A percentile compares a stretch with the other conserved stretches of the same genome.
These are phyloP conservation scores for Heracleum sosnowskyi DNA, from an alignment of 129 eudicot species.

Conservation along the genomic window DNA sequence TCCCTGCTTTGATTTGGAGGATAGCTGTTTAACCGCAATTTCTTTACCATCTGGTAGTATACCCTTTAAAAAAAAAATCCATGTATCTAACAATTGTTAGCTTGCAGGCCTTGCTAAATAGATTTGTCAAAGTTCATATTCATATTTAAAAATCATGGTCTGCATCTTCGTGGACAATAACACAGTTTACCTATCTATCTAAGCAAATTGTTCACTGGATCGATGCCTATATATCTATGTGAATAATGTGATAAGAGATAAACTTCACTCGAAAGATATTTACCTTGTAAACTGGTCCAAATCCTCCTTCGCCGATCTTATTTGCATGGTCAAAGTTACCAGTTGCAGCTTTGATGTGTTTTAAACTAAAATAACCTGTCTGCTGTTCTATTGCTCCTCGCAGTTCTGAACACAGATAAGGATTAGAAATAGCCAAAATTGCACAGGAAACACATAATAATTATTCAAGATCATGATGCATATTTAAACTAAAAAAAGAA, in stretches of 20 bases:
- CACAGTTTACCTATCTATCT: too few relatives aligned
- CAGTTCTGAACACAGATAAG: conserved; percentile 39
- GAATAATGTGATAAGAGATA: not conserved
- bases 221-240: not conserved
- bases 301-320: conserved; percentile 93
- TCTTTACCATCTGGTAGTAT: conserved; percentile 59
- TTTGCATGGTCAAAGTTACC: conserved; percentile 58
- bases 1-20: conserved; percentile 86
- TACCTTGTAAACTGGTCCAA: conserved; percentile 92
- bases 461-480: not conserved
- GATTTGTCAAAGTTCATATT: not conserved
- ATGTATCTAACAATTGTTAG: not conserved
- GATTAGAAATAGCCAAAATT: not conserved
- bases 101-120: not conserved
- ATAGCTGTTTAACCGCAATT: conserved; percentile 86
- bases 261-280: not conserved
- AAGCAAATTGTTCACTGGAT: not conserved
- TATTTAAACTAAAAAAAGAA: not conserved
- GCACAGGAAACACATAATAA: not conserved
- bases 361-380: conserved; percentile 56
- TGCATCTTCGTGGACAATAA: not conserved
- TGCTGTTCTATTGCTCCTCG: conserved; percentile 70
- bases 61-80: conserved; percentile 36
- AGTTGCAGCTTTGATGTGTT: conserved; percentile 71
- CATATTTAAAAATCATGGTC: not conserved